Base-by-base conservation (phyloP, 2,329 filamentous ascomycete species). In the Calonectria pauciramosa region DNA sequence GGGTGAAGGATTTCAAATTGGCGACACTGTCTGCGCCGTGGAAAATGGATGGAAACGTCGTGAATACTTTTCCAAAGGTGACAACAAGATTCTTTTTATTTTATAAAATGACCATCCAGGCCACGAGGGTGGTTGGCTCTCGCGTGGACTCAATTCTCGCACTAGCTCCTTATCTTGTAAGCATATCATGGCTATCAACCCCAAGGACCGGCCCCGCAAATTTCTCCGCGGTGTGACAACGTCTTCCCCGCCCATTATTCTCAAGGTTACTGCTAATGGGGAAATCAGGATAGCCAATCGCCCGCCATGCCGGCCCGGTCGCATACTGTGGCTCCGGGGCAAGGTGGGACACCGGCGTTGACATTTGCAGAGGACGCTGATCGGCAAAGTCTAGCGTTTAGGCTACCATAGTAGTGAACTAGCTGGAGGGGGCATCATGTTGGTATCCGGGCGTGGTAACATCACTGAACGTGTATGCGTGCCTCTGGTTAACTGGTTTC, bases 241-340 rank as follows among this genome's bases (percentile, higher is more conserved):
- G 52, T 28, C 38, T 49, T 49, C 67, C 67, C 67, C 38, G 66
- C 66, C 54, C 26, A 20, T 32, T 38, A 36, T 34, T 41, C 28
- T 56, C 38, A 23, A 41, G 26, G 47, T 28, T 36, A 13, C 18
- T 36, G 67, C n/a, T n/a, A 47, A 59, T 49, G 18, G 10, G 11
- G 11, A 54, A 18, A 36, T 28, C 38, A 20, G 28, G 26, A 32
- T 14, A 28, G 52, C 8, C 32, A 59, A 69, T 59, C 52, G 20
- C 34, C 52, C 41, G 26, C 30, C 14, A 20, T 32, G 54, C 67
- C 67, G 67, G 67, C 28, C 67, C 67, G 67, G 67, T 60, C 67
- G 67, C 38, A 30, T 38, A 38, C 38, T 16, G 16, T 41, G 13
- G 32, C 36, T 18, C n/a, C 34, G 18, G 51, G 26, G 16, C 18